Conservation (phyloP, 2,329 filamentous ascomycete species). For the Sclerotinia subarctica region DNA sequence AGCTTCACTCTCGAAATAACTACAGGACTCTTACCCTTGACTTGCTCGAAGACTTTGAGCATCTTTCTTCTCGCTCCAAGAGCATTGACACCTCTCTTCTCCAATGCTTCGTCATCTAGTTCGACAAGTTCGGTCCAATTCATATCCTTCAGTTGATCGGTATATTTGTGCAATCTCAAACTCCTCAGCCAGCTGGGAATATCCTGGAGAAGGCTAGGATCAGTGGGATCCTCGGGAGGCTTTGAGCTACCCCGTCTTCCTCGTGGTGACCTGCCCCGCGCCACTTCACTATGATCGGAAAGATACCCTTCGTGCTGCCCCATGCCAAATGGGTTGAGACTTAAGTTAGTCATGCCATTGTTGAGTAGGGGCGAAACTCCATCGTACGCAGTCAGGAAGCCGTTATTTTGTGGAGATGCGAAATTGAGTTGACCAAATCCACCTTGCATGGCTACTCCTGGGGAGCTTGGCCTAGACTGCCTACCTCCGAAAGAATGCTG, state of each 20-base stretch:
- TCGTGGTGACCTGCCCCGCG: conserved; percentile 84
- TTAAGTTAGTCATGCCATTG: conserved; percentile 67
- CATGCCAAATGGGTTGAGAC: conserved; percentile 68
- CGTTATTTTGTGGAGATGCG: conserved; percentile 88
- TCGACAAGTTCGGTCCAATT: conserved; percentile 93
- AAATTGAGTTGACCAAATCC: conserved; percentile 66
- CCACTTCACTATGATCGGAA: conserved; percentile 90
- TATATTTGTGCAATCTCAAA: conserved; percentile 96
- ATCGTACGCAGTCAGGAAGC: conserved; percentile 88
- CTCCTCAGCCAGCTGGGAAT: conserved; percentile 96
- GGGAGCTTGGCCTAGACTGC: conserved; percentile 85
- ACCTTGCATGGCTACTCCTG: conserved; percentile 79
- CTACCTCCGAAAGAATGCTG: conserved; percentile 58
- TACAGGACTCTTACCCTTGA: conserved; percentile 59
- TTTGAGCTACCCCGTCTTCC: conserved; percentile 93
- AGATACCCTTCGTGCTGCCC: conserved; percentile 78
- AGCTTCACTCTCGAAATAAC: conserved; percentile 27
- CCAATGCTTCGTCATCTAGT: conserved; percentile 87
- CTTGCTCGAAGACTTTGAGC: conserved; percentile 98
- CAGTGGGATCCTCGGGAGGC: conserved; percentile 95
- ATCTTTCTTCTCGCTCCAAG: conserved; percentile 94
- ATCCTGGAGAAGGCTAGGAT: conserved; percentile 84
- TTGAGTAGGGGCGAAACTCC: conserved; percentile 66
- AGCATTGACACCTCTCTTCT: conserved; percentile 91
- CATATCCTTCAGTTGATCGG: conserved; percentile 94